Conservation (phyloP, 257 asterid species). For the Parsonsia alboflavescens region DNA sequence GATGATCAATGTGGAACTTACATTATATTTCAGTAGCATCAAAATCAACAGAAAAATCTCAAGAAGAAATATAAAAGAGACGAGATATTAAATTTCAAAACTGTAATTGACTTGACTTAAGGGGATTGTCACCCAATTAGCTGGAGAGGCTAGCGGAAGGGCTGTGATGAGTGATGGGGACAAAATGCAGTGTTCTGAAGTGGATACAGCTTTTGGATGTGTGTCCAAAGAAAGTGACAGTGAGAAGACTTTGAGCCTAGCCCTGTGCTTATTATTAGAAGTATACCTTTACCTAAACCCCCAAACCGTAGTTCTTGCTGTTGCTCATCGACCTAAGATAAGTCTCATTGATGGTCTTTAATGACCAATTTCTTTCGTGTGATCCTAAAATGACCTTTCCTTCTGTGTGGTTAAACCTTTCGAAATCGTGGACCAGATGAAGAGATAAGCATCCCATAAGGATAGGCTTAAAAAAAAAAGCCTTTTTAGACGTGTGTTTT, state of each 20-base stretch:
- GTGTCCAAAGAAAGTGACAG: constrained; percentile 6
- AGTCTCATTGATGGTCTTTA: neutral
- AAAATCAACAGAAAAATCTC: neutral
- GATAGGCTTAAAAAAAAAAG: too few relatives aligned
- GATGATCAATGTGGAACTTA: neutral
- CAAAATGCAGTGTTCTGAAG: constrained; percentile 1
- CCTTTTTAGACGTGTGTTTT: too few relatives aligned
- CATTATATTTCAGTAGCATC: neutral
- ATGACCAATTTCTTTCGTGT: neutral
- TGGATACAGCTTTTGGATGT: constrained; percentile 10
- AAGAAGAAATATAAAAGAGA: neutral
- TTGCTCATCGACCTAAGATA: too few relatives aligned
- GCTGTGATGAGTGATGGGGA: neutral
- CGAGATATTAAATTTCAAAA: neutral
- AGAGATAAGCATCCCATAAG: too few relatives aligned
- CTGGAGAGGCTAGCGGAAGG: neutral
- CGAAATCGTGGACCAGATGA: neutral
- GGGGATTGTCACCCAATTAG: neutral
- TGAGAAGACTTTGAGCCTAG: neutral
- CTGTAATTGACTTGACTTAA: neutral
- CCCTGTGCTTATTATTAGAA: neutral
- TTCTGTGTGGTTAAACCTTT: too few relatives aligned
- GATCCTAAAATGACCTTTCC: too few relatives aligned
- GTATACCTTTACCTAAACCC: too few relatives aligned
- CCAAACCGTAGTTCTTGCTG: too few relatives aligned